phyloP scores from a whole-genome alignment of 495 filamentous ascomycete species.

The Aspergillus kassunensis region DNA sequence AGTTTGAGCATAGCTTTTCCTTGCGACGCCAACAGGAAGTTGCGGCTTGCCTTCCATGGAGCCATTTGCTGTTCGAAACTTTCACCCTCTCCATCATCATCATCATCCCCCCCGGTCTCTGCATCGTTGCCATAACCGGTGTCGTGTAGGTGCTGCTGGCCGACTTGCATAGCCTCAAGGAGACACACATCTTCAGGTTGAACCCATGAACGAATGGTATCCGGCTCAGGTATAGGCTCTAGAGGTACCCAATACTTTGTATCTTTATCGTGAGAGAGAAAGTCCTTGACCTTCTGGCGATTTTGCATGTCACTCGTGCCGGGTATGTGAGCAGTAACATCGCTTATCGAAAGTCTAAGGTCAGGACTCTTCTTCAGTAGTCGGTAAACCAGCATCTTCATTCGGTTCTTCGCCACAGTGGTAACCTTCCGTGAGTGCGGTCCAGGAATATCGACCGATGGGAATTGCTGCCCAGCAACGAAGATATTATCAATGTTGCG shows the following conservation, averaged over 20 bases:
- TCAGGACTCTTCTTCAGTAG: constrained; percentile 70
- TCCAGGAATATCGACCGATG: constrained; percentile 85
- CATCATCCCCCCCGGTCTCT: constrained; percentile 67
- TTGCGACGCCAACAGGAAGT: constrained; percentile 87
- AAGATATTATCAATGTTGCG: constrained; percentile 86
- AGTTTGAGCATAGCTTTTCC: constrained; percentile 96
- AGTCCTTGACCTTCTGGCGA: constrained; percentile 93
- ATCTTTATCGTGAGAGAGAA: constrained; percentile 81
- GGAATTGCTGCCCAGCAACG: constrained; percentile 87
- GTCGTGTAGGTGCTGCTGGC: constrained; percentile 76
- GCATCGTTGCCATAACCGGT: constrained; percentile 71
- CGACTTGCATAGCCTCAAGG: constrained; percentile 95
- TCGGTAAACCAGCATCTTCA: constrained; percentile 92
- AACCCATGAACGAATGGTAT: constrained; percentile 76
- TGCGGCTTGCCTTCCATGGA: constrained; percentile 91
- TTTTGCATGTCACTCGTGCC: constrained; percentile 92
- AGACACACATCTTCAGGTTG: constrained; percentile 93
- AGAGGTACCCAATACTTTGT: constrained; percentile 80
- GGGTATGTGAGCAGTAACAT: constrained; percentile 83
- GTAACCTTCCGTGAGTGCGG: constrained; percentile 93
- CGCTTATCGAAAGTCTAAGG: constrained; percentile 64
- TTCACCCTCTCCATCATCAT: constrained; percentile 61
- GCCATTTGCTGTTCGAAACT: constrained; percentile 85
- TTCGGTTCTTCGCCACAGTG: constrained; percentile 86
- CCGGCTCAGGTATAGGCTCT: constrained; percentile 70